Evolutionary conservation across 441 rosid species (phyloP).

Genomic region (Eugenia klotzschiana): DNA sequence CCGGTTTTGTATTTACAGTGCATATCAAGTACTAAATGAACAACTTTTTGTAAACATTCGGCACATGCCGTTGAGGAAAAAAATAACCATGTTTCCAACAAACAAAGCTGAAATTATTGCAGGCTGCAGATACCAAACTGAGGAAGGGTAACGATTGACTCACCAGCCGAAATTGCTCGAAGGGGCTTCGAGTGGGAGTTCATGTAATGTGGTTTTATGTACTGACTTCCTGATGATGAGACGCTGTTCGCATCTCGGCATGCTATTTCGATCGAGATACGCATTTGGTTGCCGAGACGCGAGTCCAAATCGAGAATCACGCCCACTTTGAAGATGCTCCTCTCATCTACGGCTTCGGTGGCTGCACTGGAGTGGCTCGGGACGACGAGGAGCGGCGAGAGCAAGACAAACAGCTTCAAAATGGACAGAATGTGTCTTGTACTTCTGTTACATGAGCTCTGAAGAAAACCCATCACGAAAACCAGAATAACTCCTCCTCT

Average conservation of each 20-base stretch:
- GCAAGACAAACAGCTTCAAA: neutral
- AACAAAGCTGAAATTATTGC: neutral
- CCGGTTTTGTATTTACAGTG: neutral
- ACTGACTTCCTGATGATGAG: neutral
- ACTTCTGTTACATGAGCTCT: neutral
- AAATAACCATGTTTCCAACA: neutral
- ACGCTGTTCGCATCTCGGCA: slow-evolving; percentile 10
- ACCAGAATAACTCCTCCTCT: neutral
- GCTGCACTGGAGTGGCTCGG: neutral
- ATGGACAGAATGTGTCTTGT: neutral
- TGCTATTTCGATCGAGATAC: slow-evolving; percentile 25
- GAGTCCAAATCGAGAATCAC: slow-evolving; percentile 30
- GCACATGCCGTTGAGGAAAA: neutral
- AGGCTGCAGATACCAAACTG: neutral
- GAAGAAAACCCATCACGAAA: neutral
- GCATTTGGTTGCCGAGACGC: slow-evolving; percentile 17
- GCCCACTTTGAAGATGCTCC: slow-evolving; percentile 14
- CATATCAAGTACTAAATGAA: neutral
- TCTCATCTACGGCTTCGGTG: neutral
- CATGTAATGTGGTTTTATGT: slow-evolving; percentile 17
- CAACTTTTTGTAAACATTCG: neutral
- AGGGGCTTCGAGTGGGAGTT: slow-evolving; percentile 16
- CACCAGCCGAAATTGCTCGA: slow-evolving; percentile 20
- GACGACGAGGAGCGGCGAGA: neutral
- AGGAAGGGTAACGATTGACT: neutral